phyloP scores from a whole-genome alignment of 148 eudicot genomes.

The Fagopyrum tataricum region DNA sequence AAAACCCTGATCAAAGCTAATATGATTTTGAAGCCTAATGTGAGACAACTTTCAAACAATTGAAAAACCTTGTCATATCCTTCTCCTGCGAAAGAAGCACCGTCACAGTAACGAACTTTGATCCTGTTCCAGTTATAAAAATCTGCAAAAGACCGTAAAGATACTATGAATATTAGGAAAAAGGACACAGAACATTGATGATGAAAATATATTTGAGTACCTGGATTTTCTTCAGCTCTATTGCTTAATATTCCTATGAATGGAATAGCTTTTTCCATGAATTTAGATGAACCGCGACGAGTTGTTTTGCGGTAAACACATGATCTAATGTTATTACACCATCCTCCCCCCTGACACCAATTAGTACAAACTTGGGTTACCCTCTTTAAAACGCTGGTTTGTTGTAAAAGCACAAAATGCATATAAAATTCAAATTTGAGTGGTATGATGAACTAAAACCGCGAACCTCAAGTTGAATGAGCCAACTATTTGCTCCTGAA shows the following conservation, averaged over 20 bases:
- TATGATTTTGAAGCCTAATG: not conserved
- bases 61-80: constrained; percentile 59
- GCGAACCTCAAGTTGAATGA: constrained; percentile 86
- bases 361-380: not conserved
- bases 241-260: constrained; percentile 85
- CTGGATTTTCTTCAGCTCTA: constrained; percentile 72
- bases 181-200: not conserved
- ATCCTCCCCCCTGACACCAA: constrained; percentile 84
- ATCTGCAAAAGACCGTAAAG: constrained; percentile 30
- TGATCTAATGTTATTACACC: constrained; percentile 72
- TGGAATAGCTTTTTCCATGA: constrained; percentile 64
- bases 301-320: constrained; percentile 84
- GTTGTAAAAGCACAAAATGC: not conserved
- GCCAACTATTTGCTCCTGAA: constrained; percentile 92
- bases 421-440: not conserved
- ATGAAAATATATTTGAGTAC: constrained; percentile 15
- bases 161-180: not conserved
- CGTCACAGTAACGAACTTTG: constrained; percentile 92
- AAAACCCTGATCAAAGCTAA: not conserved
- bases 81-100: constrained; percentile 90
- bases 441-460: not conserved
- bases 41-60: not conserved
- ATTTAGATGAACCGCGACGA: constrained; percentile 73
- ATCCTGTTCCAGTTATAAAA: constrained; percentile 97
- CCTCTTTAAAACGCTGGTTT: not conserved